Percentiles rank a stretch among this genome's conserved stretches.
Conservation (phyloP, 257 asterid genomes). For the Solanum medicagineum region DNA sequence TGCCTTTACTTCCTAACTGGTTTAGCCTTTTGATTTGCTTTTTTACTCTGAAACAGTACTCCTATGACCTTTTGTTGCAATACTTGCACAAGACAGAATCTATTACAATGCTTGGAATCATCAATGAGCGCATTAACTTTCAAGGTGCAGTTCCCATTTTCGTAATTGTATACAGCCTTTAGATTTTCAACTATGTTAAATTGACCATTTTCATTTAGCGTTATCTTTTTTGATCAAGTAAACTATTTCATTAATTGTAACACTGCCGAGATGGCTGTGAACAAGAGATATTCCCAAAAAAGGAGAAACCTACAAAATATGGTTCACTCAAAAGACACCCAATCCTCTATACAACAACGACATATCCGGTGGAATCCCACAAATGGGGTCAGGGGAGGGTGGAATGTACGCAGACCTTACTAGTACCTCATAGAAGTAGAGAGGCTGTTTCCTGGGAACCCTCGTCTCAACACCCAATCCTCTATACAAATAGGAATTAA, state of each 20-base stretch:
- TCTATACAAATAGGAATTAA: neutral
- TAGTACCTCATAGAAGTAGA: too few species aligned
- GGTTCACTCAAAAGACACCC: neutral
- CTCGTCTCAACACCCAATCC: neutral
- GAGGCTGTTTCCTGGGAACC: too few species aligned
- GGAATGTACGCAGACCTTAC: too few species aligned
- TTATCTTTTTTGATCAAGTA: neutral
- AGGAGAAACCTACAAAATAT: neutral
- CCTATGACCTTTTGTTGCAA: slow-evolving; percentile 87
- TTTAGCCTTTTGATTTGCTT: slow-evolving; percentile 5
- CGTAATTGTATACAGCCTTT: neutral
- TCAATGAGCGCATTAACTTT: slow-evolving; percentile 94
- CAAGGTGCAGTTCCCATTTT: slow-evolving; percentile 33
- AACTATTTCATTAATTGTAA: neutral
- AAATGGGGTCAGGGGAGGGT: too few species aligned
- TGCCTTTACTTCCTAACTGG: neutral
- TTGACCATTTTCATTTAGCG: neutral
- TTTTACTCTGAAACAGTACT: slow-evolving; percentile 39
- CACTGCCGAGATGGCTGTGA: neutral
- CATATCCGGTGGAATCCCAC: too few species aligned
- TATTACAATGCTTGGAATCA: slow-evolving; percentile 77
- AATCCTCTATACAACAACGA: neutral
- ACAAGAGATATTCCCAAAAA: neutral
- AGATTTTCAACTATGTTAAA: neutral
- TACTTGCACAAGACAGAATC: slow-evolving; percentile 83